phyloP scores from a whole-genome alignment of 2,329 filamentous ascomycete species.

The Mycosphaerella sp. region DNA sequence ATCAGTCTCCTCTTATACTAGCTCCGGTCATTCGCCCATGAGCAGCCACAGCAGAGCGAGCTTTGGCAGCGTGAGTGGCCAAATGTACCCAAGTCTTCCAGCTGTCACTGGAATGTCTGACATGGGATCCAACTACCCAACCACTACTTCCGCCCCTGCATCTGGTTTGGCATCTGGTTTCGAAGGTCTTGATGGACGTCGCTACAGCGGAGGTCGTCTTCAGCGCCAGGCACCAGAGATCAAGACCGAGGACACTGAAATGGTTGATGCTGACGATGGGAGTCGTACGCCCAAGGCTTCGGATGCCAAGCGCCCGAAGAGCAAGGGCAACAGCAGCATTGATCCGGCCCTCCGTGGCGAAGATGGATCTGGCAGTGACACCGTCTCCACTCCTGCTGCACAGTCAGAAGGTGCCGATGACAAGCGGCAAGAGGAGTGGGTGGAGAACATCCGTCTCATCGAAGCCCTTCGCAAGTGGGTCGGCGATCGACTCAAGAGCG shows the following conservation, averaged over 20 bases:
- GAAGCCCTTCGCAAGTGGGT: conserved; percentile 55
- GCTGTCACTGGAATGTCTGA: conserved; percentile 62
- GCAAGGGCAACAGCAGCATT: conserved; percentile 32
- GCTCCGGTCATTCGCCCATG: conserved; percentile 67
- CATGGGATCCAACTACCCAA: conserved; percentile 51
- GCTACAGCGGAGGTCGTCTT: conserved; percentile 56
- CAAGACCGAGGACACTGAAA: conserved; percentile 36
- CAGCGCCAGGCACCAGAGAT: conserved; percentile 47
- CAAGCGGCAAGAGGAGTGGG: conserved; percentile 50
- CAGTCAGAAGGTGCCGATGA: conserved; percentile 37
- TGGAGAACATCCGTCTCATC: conserved; percentile 59
- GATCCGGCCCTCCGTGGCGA: conserved; percentile 36
- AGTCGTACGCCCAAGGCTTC: conserved; percentile 33
- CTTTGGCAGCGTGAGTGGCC: conserved; percentile 48
- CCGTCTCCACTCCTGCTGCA: conserved; percentile 27
- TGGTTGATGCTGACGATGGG: conserved; percentile 39
- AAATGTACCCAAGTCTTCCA: conserved; percentile 70
- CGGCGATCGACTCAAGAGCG: conserved; percentile 48
- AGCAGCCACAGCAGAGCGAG: conserved; percentile 57
- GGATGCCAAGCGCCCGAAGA: conserved; percentile 27
- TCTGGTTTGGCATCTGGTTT: conserved; percentile 63
- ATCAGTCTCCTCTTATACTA: conserved; percentile 66
- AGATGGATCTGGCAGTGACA: conserved; percentile 26
- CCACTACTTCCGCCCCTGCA: conserved; percentile 60
- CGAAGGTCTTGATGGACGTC: conserved; percentile 54